phyloP scores from a whole-genome alignment of 176 grass and related monocot species.

The Guadua angustifolia region DNA sequence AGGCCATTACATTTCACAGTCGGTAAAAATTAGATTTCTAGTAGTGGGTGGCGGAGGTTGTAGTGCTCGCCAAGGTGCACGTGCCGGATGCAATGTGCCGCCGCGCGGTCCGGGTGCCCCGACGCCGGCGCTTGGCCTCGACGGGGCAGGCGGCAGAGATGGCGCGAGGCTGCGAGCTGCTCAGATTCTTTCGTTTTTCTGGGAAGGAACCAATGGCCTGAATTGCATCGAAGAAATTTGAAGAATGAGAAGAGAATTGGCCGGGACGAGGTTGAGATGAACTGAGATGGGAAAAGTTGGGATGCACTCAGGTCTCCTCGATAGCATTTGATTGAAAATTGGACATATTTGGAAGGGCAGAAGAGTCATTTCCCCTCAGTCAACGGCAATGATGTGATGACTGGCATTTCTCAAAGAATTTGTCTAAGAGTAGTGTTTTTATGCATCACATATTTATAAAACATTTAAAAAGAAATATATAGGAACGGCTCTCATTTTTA shows the following conservation, averaged over 20 bases:
- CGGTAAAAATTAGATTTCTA: too few species aligned
- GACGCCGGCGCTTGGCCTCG: constrained; percentile 25
- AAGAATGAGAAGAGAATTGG: not conserved
- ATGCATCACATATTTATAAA: too few species aligned
- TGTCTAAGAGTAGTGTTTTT: too few species aligned
- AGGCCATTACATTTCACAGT: too few species aligned
- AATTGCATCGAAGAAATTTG: not conserved
- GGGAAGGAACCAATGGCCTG: not conserved
- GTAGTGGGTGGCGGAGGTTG: constrained; percentile 71
- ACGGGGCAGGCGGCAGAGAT: constrained; percentile 53
- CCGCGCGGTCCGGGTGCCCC: constrained; percentile 40
- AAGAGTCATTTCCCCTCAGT: not conserved
- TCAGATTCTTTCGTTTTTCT: constrained; percentile 38
- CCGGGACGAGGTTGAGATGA: not conserved
- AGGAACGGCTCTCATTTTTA: not conserved
- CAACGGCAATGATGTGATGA: too few species aligned
- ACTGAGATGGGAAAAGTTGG: too few species aligned
- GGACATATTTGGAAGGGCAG: not conserved
- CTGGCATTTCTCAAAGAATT: not conserved
- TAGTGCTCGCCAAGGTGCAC: constrained; percentile 72
- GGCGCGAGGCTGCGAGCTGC: constrained; percentile 53
- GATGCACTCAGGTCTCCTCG: too few species aligned
- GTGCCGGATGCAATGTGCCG: constrained; percentile 66
- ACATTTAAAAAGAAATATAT: too few species aligned
- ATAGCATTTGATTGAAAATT: not conserved